These are phyloP conservation scores for Bassia scoparia DNA, from an alignment of 148 eudicot species.

Conservation along the genomic window DNA sequence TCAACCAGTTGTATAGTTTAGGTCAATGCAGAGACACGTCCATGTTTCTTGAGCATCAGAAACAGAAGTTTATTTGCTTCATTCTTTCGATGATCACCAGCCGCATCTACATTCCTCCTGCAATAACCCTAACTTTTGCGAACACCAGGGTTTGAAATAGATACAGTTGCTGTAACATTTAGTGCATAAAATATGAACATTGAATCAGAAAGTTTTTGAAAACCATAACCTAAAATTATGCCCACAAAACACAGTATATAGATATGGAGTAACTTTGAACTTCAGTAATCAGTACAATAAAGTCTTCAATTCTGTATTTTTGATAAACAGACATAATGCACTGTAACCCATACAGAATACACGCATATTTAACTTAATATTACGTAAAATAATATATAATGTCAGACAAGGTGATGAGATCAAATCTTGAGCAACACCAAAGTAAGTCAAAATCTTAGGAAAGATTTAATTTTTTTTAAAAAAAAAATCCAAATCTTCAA, in stretches of 20 bases:
- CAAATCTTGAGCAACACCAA: neutral
- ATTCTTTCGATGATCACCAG: constrained; percentile 28
- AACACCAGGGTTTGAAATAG: constrained; percentile 53
- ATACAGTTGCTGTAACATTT: constrained; percentile 55
- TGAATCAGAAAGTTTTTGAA: constrained; percentile 1
- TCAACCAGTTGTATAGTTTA: constrained; percentile 50
- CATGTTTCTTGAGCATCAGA: constrained; percentile 30
- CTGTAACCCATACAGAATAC: too few relatives aligned
- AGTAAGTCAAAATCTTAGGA: too few relatives aligned
- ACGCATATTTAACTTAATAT: neutral
- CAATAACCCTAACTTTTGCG: constrained; percentile 58
- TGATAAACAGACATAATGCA: too few relatives aligned
- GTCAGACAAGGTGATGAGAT: neutral
- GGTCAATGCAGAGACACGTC: constrained; percentile 32
- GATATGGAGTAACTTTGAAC: neutral
- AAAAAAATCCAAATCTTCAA: too few relatives aligned
- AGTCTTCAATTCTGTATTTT: too few relatives aligned
- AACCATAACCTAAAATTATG: neutral
- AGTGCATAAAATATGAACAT: constrained; percentile 3
- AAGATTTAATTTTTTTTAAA: too few relatives aligned
- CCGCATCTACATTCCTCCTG: constrained; percentile 21
- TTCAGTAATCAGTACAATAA: too few relatives aligned
- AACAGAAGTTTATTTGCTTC: constrained; percentile 16
- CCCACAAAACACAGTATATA: neutral
- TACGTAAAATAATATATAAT: neutral